These are phyloP conservation scores for Penicillium sp. DNA, from an alignment of 2,329 filamentous ascomycete genomes.

Conservation along the genomic window DNA sequence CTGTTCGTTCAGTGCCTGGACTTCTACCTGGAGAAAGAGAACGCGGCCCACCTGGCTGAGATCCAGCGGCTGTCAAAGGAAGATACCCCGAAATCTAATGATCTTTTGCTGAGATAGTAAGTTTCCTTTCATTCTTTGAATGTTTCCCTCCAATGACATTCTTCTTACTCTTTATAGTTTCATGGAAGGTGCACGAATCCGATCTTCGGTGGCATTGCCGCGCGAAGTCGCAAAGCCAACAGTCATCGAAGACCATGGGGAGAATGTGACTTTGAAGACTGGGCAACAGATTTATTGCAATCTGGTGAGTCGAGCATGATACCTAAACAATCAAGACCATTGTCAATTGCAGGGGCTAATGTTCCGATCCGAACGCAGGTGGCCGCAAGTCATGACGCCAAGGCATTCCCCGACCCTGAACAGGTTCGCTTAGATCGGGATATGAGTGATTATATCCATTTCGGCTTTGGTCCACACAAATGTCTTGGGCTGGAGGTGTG, in stretches of 20 bases:
- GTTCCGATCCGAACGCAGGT: constrained; percentile 24
- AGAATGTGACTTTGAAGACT: constrained; percentile 37
- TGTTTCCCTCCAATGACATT: neutral
- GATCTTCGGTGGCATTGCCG: constrained; percentile 43
- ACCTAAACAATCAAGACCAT: too few relatives aligned
- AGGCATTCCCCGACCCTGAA: constrained; percentile 43
- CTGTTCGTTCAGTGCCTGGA: constrained; percentile 63
- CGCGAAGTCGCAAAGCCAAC: constrained; percentile 39
- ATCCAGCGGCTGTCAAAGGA: constrained; percentile 54
- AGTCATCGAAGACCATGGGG: constrained; percentile 40
- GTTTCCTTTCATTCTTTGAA: constrained; percentile 11
- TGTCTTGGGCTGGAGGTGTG: constrained; percentile 58
- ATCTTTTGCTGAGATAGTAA: constrained; percentile 57
- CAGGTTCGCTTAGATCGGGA: constrained; percentile 66
- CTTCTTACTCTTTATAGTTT: constrained; percentile 34
- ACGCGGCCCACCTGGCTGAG: constrained; percentile 51
- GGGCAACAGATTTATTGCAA: constrained; percentile 43
- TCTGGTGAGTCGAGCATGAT: constrained; percentile 37
- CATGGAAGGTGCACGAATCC: constrained; percentile 46
- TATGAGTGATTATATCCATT: constrained; percentile 66
- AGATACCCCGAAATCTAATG: constrained; percentile 51
- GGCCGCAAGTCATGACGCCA: constrained; percentile 40
- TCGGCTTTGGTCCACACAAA: constrained; percentile 65
- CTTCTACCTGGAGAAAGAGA: constrained; percentile 58
- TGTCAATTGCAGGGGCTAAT: neutral